Conservation (phyloP, 257 asterid species). For the Coffea eugenioides region DNA sequence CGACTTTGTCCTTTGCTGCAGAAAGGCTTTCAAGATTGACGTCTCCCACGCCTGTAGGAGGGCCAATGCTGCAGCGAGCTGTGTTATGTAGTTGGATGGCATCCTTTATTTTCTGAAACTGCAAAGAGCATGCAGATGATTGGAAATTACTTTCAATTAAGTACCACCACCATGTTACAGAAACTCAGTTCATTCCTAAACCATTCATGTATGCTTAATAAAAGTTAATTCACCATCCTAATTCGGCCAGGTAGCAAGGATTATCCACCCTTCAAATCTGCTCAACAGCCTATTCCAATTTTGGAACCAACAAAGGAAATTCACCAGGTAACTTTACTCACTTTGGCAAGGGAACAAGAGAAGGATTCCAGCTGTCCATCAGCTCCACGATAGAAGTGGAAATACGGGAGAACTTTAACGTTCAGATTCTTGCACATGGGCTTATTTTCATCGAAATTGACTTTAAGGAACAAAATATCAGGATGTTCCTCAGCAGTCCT, state of each 20-base stretch:
- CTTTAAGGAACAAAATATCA: conserved; percentile 75
- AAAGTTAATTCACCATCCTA: background rate
- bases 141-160: background rate
- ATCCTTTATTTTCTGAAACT: conserved; percentile 91
- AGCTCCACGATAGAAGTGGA: conserved; percentile 95
- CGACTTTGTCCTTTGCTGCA: conserved; percentile 44
- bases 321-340: conserved; percentile 29
- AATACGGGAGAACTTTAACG: conserved; percentile 88
- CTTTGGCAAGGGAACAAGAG: conserved; percentile 94
- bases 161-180: background rate
- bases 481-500: conserved; percentile 72
- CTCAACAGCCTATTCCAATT: background rate
- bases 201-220: background rate
- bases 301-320: background rate
- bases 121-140: conserved; percentile 16
- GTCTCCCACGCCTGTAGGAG: conserved; percentile 76
- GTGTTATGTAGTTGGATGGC: conserved; percentile 77
- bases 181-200: background rate
- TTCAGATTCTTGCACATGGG: conserved; percentile 90
- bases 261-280: background rate
- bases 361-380: conserved; percentile 91
- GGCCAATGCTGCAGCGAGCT: conserved; percentile 89
- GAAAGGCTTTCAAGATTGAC: conserved; percentile 44
- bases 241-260: background rate
- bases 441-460: conserved; percentile 84